phyloP scores from a whole-genome alignment of 2,329 filamentous ascomycete species.

The Pseudocercospora cruenta region DNA sequence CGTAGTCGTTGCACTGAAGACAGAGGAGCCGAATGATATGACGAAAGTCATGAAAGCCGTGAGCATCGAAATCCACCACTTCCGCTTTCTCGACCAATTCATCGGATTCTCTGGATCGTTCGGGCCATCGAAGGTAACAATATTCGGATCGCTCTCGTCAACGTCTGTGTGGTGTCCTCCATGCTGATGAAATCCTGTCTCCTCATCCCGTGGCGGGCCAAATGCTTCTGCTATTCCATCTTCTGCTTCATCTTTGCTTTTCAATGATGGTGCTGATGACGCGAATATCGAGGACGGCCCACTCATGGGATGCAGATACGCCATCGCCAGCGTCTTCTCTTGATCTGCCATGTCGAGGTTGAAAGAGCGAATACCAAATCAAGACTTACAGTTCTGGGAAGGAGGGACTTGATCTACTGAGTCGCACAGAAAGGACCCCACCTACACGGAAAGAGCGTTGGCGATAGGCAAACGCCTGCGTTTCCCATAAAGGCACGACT shows the following conservation, averaged over 20 bases:
- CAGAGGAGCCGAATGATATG: conserved; percentile 59
- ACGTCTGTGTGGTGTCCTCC: conserved; percentile 13
- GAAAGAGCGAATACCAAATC: background rate
- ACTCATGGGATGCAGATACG: background rate
- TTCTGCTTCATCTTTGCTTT: conserved; percentile 13
- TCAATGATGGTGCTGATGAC: background rate
- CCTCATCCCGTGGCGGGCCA: conserved; percentile 17
- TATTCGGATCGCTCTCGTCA: conserved; percentile 12
- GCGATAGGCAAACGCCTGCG: conserved; percentile 1
- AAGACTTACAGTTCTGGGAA: background rate
- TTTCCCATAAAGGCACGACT: background rate
- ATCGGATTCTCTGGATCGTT: conserved; percentile 50
- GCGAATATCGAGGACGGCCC: conserved; percentile 1
- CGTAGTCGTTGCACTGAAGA: conserved; percentile 18
- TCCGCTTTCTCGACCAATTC: conserved; percentile 48
- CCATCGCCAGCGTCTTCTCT: background rate
- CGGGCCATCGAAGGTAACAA: conserved; percentile 25
- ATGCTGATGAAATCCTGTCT: conserved; percentile 20
- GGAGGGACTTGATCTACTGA: background rate
- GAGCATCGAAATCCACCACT: conserved; percentile 35
- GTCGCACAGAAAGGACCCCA: background rate
- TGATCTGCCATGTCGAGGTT: background rate
- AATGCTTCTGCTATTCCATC: conserved; percentile 19
- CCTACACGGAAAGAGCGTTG: background rate
- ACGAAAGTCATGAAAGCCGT: conserved; percentile 25